These are phyloP conservation scores for Omphalea diandra DNA, from an alignment of 441 rosid genomes.

Conservation along the genomic window DNA sequence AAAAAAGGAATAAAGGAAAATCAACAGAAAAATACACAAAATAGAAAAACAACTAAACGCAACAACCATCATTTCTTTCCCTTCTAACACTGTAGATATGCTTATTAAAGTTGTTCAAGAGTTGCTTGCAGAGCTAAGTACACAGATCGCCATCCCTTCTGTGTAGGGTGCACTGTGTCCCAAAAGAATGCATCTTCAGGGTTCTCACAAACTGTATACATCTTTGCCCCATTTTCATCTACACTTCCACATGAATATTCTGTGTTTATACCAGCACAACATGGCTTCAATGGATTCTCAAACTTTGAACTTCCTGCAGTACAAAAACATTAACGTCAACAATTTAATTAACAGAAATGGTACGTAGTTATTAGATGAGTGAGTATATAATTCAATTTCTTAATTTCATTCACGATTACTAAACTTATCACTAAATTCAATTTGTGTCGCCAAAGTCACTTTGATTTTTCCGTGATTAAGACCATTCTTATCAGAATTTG, in stretches of 20 bases:
- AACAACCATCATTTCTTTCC: too few species aligned
- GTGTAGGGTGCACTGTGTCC: conserved; percentile 69
- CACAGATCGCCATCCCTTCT: conserved; percentile 56
- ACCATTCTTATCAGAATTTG: too few species aligned
- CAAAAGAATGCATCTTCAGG: conserved; percentile 64
- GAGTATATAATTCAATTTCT: neutral
- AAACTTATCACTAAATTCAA: too few species aligned
- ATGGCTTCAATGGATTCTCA: conserved; percentile 57
- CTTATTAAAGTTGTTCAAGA: conserved; percentile 30
- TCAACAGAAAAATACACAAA: too few species aligned
- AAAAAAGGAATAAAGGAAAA: too few species aligned
- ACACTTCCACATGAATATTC: conserved; percentile 47
- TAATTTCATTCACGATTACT: neutral
- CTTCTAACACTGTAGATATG: neutral
- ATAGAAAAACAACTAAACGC: too few species aligned
- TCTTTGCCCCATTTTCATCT: conserved; percentile 41
- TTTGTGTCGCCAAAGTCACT: too few species aligned
- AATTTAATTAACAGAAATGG: too few species aligned
- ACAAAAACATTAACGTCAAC: neutral
- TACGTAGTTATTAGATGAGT: too few species aligned
- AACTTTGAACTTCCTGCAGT: conserved; percentile 49
- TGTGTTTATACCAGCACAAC: conserved; percentile 49
- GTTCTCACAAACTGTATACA: conserved; percentile 48
- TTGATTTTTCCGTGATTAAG: too few species aligned
- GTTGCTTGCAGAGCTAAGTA: conserved; percentile 30